Evolutionary conservation across 164 flowering plant species (phyloP).

Genomic region (Berberis vulgaris): DNA sequence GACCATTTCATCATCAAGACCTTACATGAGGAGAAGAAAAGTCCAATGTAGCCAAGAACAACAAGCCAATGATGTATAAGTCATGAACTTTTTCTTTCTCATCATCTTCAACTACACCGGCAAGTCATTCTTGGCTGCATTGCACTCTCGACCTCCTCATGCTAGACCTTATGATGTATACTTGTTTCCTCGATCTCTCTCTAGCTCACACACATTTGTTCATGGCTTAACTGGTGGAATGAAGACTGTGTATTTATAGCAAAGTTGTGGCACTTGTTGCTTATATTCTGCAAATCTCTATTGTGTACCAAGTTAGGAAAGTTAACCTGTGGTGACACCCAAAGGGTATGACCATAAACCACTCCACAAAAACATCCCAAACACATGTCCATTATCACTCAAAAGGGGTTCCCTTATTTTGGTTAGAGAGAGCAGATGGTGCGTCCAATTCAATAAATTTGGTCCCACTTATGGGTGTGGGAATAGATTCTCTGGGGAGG

Average conservation of each 20-base stretch:
- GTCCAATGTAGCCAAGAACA: too few species aligned
- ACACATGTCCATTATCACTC: constrained; percentile 6
- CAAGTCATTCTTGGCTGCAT: constrained; percentile 28
- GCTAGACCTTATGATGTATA: constrained; percentile 18
- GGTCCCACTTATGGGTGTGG: constrained; percentile 9
- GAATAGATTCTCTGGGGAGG: constrained; percentile 7
- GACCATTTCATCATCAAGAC: too few species aligned
- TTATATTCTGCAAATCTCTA: constrained; percentile 1
- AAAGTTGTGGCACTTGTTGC: not conserved
- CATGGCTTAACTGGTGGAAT: not conserved
- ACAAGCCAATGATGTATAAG: too few species aligned
- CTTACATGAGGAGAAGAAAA: too few species aligned
- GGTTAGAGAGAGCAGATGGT: constrained; percentile 1
- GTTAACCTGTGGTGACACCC: constrained; percentile 9
- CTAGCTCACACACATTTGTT: not conserved
- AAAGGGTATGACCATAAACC: constrained; percentile 12
- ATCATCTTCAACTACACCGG: constrained; percentile 9
- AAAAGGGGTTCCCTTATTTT: constrained; percentile 4
- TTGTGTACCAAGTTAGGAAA: constrained; percentile 3
- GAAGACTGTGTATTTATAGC: constrained; percentile 13
- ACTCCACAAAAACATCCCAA: not conserved
- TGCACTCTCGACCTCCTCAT: constrained; percentile 9
- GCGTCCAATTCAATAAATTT: constrained; percentile 8
- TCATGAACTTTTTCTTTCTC: too few species aligned
- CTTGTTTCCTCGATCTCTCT: not conserved